A percentile compares a stretch with the other conserved stretches of the same genome.
Conservation (phyloP, 768 basidiomycete genomes). For the Russula virescens region DNA sequence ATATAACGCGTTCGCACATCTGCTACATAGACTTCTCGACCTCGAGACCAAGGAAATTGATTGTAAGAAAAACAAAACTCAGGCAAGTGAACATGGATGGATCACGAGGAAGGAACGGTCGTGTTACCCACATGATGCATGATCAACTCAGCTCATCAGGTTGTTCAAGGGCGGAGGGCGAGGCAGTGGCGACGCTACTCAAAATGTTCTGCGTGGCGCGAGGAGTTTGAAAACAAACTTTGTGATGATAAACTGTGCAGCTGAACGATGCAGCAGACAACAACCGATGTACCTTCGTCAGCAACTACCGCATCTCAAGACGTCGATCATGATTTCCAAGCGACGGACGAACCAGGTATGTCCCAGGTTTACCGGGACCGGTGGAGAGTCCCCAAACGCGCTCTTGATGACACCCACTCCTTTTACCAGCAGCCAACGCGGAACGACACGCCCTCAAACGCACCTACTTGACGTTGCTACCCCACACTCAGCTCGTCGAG, state of each 20-base stretch:
- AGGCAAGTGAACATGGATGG: no score
- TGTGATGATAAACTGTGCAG: conserved; percentile 71
- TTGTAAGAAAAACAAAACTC: no score
- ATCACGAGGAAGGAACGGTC: no score
- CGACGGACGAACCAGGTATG: conserved; percentile 26
- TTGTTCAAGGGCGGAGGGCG: no score
- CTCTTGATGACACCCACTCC: conserved; percentile 16
- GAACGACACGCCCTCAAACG: conserved; percentile 58
- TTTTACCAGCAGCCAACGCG: conserved; percentile 31
- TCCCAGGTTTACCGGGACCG: not conserved
- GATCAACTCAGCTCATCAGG: no score
- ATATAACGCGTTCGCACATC: no score
- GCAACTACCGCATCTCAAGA: conserved; percentile 30
- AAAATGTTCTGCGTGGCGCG: not conserved
- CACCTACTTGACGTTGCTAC: conserved; percentile 62
- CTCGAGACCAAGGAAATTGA: no score
- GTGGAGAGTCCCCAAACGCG: not conserved
- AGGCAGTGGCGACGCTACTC: no score
- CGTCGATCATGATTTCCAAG: conserved; percentile 20
- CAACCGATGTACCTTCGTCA: conserved; percentile 34
- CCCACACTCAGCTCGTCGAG: conserved; percentile 69
- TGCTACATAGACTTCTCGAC: no score
- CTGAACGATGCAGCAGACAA: conserved; percentile 53
- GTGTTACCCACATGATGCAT: no score
- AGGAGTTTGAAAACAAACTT: conserved; percentile 45